These are phyloP conservation scores for Cucumis melo DNA, from an alignment of 306 rosid genomes.

Conservation along the genomic window DNA sequence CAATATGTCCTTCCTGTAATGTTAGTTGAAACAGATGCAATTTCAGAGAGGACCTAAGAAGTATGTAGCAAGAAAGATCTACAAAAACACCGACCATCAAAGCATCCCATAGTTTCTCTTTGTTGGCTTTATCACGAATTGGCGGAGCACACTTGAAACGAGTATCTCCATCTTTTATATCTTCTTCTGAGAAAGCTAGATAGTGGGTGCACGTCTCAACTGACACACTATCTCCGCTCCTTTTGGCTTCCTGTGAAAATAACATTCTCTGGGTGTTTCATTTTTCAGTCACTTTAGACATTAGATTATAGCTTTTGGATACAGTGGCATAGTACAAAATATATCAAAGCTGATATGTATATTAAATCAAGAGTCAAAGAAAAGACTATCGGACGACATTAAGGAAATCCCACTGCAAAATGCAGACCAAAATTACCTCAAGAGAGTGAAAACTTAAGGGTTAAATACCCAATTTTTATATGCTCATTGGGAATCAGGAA, in stretches of 20 bases:
- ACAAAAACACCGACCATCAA: constrained; percentile 32
- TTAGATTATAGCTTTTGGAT: neutral
- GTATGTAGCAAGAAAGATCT: neutral
- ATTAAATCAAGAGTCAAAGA: neutral
- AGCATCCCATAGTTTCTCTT: constrained; percentile 72
- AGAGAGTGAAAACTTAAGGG: neutral
- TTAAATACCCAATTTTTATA: neutral
- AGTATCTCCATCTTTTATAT: constrained; percentile 67
- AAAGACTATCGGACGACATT: neutral
- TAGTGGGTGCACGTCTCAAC: constrained; percentile 93
- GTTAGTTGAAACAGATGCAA: neutral
- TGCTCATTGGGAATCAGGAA: neutral
- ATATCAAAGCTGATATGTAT: neutral
- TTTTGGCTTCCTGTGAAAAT: constrained; percentile 57
- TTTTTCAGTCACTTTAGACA: neutral
- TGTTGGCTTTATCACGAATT: constrained; percentile 62
- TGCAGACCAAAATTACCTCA: neutral
- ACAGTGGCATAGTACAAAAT: neutral
- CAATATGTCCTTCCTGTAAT: constrained; percentile 69
- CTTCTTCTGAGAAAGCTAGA: constrained; percentile 71
- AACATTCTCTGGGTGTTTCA: neutral
- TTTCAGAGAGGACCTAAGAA: neutral
- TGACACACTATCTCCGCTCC: constrained; percentile 58
- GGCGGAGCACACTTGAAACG: constrained; percentile 95
- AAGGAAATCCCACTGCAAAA: neutral